These are phyloP conservation scores for Wallacemonas sp. DNA, from an alignment of 208 protist genomes.

Conservation along the genomic window DNA sequence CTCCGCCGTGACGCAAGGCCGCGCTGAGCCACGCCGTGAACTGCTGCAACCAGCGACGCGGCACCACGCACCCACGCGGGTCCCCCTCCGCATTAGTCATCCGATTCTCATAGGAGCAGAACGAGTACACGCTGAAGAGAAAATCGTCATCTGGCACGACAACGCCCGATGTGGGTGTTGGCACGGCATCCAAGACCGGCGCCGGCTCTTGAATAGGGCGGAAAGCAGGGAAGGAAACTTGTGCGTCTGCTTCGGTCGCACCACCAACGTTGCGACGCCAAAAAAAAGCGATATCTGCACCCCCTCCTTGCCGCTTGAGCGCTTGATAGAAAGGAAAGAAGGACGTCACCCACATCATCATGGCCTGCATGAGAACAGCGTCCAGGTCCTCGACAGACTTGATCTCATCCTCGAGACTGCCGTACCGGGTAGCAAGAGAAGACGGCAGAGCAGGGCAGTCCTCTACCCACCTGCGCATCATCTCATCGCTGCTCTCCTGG, in stretches of 20 bases:
- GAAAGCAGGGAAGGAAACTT: background rate
- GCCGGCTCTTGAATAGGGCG: background rate
- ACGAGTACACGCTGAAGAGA: constrained; percentile 57
- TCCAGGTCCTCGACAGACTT: constrained; percentile 25
- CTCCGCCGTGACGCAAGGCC: background rate
- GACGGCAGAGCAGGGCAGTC: background rate
- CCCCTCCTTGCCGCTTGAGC: constrained; percentile 19
- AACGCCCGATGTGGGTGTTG: background rate
- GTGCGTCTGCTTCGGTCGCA: constrained; percentile 3
- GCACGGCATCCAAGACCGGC: background rate
- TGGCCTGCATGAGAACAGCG: constrained; percentile 20
- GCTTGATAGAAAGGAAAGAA: constrained; percentile 45
- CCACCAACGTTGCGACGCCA: constrained; percentile 34
- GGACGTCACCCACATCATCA: constrained; percentile 48
- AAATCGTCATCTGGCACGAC: constrained; percentile 31
- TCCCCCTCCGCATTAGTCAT: constrained; percentile 35
- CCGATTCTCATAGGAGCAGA: constrained; percentile 42
- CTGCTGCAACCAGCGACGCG: constrained; percentile 54
- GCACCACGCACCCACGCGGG: constrained; percentile 52
- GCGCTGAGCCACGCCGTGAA: constrained; percentile 40
- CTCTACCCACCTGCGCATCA: constrained; percentile 13
- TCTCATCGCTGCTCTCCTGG: constrained; percentile 2
- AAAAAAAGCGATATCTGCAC: constrained; percentile 24
- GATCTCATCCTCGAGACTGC: background rate
- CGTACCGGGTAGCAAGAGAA: background rate